Evolutionary conservation across 1,284 basidiomycete species (phyloP).

Genomic region (Phlebopus sp.): DNA sequence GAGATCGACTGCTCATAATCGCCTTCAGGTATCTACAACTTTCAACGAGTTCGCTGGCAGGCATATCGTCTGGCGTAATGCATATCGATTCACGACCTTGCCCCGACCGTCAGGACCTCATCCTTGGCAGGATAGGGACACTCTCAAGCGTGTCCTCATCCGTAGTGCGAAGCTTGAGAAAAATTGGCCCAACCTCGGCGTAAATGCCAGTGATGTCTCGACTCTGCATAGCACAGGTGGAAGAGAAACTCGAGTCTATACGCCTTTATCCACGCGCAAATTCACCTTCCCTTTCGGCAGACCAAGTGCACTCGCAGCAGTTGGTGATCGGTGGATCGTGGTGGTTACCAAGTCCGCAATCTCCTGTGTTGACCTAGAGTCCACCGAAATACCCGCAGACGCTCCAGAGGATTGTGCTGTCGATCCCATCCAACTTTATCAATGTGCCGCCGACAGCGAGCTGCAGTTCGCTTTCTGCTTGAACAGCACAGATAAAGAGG

Average conservation of each 20-base stretch:
- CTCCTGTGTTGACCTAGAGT: background rate
- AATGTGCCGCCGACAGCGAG: background rate
- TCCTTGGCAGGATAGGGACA: background rate
- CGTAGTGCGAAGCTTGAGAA: background rate
- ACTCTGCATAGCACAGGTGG: background rate
- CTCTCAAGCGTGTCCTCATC: background rate
- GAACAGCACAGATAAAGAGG: background rate
- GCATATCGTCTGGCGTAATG: slow-evolving; percentile 1
- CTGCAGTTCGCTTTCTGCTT: background rate
- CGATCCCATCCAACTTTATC: background rate
- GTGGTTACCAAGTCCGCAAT: background rate
- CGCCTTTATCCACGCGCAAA: background rate
- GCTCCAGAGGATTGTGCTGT: background rate
- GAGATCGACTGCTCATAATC: background rate
- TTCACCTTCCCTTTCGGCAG: background rate
- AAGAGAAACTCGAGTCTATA: background rate
- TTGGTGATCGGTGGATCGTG: background rate
- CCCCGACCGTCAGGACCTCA: background rate
- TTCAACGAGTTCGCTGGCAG: background rate
- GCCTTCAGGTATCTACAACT: background rate
- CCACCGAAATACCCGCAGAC: background rate
- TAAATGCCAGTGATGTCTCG: too few species aligned
- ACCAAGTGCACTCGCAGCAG: background rate
- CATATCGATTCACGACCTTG: background rate
- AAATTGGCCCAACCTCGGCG: background rate